These are phyloP conservation scores for Thelephora ganbajun DNA, from an alignment of 768 basidiomycete genomes.

Conservation along the genomic window DNA sequence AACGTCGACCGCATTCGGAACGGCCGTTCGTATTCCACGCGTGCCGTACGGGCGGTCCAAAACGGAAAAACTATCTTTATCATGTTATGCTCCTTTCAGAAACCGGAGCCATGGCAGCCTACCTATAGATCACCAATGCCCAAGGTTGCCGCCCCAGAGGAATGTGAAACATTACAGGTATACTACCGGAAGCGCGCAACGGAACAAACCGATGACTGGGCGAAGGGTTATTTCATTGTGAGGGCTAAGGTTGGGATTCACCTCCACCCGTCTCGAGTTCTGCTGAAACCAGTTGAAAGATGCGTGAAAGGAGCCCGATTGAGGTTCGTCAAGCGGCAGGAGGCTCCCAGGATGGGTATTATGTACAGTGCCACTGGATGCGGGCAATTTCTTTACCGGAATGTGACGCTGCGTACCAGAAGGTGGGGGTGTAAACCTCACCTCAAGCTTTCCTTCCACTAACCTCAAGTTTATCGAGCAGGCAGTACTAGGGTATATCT, in stretches of 20 bases:
- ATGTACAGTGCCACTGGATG: slow-evolving; percentile 67
- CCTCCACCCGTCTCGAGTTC: neutral
- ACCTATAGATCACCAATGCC: slow-evolving; percentile 49
- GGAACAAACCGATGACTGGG: slow-evolving; percentile 11
- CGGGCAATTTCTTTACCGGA: slow-evolving; percentile 51
- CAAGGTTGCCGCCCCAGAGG: slow-evolving; percentile 38
- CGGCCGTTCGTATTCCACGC: slow-evolving; percentile 61
- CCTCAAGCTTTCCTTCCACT: neutral
- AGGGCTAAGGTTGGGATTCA: slow-evolving; percentile 1
- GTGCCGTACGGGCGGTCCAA: slow-evolving; percentile 30
- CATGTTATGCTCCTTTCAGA: slow-evolving; percentile 73
- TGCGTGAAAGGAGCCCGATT: slow-evolving; percentile 55
- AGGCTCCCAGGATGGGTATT: slow-evolving; percentile 29
- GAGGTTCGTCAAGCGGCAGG: slow-evolving; percentile 42
- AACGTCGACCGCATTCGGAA: slow-evolving; percentile 64
- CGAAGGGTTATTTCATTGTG: slow-evolving; percentile 19
- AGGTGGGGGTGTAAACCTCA: slow-evolving; percentile 26
- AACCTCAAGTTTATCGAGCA: slow-evolving; percentile 24
- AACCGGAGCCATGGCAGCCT: slow-evolving; percentile 65
- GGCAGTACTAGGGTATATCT: slow-evolving; percentile 62
- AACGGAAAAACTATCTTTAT: slow-evolving; percentile 40
- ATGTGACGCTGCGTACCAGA: slow-evolving; percentile 64
- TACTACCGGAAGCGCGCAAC: slow-evolving; percentile 17
- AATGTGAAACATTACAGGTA: slow-evolving; percentile 47
- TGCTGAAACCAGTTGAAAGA: slow-evolving; percentile 25